These are phyloP conservation scores for Polygonum maritimum DNA, from an alignment of 148 eudicot genomes.

Conservation along the genomic window DNA sequence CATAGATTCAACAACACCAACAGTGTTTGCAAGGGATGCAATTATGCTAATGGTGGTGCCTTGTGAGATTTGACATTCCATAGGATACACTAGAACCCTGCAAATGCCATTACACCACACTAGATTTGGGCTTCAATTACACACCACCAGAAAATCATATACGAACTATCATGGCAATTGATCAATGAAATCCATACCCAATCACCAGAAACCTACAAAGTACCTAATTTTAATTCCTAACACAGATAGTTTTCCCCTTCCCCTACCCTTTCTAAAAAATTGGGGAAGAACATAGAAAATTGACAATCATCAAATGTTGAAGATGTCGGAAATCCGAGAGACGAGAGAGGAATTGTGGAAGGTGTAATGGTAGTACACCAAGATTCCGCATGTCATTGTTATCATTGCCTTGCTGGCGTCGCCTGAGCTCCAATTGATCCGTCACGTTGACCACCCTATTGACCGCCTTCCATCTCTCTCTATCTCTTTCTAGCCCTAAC, in stretches of 20 bases:
- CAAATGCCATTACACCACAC: background rate
- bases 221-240: background rate
- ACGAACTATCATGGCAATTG: background rate
- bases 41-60: slow-evolving; percentile 62
- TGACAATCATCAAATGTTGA: background rate
- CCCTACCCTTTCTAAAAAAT: background rate
- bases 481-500: background rate
- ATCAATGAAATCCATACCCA: background rate
- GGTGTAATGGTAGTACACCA: slow-evolving; percentile 84
- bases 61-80: slow-evolving; percentile 95
- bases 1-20: slow-evolving; percentile 98
- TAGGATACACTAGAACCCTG: slow-evolving; percentile 92
- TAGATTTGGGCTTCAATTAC: background rate
- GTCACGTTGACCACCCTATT: background rate
- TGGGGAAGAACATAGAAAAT: background rate
- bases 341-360: slow-evolving; percentile 52
- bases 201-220: background rate
- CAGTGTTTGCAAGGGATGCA: slow-evolving; percentile 85
- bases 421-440: slow-evolving; percentile 2
- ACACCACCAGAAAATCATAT: background rate
- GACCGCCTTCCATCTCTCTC: slow-evolving; percentile 2
- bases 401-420: slow-evolving; percentile 46
- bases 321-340: background rate
- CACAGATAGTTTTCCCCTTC: background rate
- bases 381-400: slow-evolving; percentile 47